Evolutionary conservation across 2,329 filamentous ascomycete genomes (phyloP).

Genomic region (Pseudopyrenochaeta lycopersici): DNA sequence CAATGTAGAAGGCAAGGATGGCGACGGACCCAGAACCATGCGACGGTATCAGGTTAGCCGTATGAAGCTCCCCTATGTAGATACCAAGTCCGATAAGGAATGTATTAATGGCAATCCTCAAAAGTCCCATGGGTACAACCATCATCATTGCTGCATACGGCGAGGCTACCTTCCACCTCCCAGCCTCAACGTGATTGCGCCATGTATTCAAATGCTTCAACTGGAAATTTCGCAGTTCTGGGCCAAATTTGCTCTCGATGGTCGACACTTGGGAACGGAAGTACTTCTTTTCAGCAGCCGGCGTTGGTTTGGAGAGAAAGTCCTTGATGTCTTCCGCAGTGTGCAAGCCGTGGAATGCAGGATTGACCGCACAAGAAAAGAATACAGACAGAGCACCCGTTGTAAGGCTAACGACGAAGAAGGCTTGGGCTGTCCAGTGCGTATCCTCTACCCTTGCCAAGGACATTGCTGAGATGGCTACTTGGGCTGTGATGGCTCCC

Average conservation of each 20-base stretch:
- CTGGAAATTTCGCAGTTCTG: too few species aligned
- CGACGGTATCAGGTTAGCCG: too few species aligned
- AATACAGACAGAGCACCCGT: slow-evolving; percentile 22
- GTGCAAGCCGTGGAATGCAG: slow-evolving; percentile 11
- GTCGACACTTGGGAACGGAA: too few species aligned
- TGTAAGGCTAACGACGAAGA: slow-evolving; percentile 18
- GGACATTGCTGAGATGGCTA: slow-evolving; percentile 21
- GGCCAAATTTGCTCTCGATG: too few species aligned
- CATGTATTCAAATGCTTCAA: too few species aligned
- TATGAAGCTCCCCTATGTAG: slow-evolving; percentile 8
- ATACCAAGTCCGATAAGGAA: slow-evolving; percentile 19
- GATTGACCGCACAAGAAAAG: slow-evolving; percentile 16
- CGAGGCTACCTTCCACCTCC: slow-evolving; percentile 4
- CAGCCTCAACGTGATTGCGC: background rate
- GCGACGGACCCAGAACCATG: too few species aligned
- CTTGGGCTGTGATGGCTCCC: slow-evolving; percentile 28
- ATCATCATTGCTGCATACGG: slow-evolving; percentile 17
- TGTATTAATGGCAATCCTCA: slow-evolving; percentile 11
- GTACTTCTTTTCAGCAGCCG: background rate
- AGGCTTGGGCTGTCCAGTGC: slow-evolving; percentile 21
- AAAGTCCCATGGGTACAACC: slow-evolving; percentile 8
- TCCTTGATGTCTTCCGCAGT: slow-evolving; percentile 14
- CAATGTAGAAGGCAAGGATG: too few species aligned
- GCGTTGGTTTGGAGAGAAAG: slow-evolving; percentile 12
- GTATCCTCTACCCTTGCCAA: slow-evolving; percentile 7